A percentile compares a stretch with the other conserved stretches of the same genome.
Conservation (phyloP, 345 rosid genomes). For the Murraya koenigii region DNA sequence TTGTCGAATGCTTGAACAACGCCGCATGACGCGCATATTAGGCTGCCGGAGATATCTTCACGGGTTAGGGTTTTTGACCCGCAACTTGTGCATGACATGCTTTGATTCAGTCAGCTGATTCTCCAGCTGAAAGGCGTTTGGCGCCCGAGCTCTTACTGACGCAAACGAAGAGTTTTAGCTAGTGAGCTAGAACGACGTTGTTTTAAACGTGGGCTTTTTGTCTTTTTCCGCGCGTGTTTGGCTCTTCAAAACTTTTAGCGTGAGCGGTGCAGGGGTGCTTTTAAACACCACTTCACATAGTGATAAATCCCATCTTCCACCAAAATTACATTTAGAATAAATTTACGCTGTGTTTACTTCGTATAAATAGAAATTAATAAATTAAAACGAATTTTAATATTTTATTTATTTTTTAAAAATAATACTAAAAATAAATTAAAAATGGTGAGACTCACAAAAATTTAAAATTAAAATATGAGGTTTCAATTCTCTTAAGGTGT, state of each 20-base stretch:
- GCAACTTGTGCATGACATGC: conserved; percentile 47
- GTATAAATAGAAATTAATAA: too few species aligned
- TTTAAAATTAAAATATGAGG: too few species aligned
- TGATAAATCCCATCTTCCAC: too few species aligned
- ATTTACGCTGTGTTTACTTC: fast-evolving
- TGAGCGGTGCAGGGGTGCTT: too few species aligned
- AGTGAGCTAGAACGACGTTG: not conserved
- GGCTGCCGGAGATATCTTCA: conserved; percentile 41
- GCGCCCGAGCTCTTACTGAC: not conserved
- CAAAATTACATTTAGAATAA: too few species aligned
- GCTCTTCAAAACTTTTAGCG: too few species aligned
- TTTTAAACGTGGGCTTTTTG: not conserved
- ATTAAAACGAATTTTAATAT: too few species aligned
- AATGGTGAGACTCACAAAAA: too few species aligned
- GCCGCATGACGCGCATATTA: conserved; percentile 51
- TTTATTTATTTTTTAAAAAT: too few species aligned
- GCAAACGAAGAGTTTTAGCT: not conserved
- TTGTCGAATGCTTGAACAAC: conserved; percentile 36
- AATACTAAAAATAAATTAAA: too few species aligned
- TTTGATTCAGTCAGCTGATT: not conserved
- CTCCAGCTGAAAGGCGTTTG: not conserved
- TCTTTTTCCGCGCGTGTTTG: too few species aligned
- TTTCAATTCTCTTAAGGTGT: fast-evolving
- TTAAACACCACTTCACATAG: too few species aligned
- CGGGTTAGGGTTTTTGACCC: conserved; percentile 35